Conservation (phyloP, 495 filamentous ascomycete genomes). For the Talaromyces nanjingensis region DNA sequence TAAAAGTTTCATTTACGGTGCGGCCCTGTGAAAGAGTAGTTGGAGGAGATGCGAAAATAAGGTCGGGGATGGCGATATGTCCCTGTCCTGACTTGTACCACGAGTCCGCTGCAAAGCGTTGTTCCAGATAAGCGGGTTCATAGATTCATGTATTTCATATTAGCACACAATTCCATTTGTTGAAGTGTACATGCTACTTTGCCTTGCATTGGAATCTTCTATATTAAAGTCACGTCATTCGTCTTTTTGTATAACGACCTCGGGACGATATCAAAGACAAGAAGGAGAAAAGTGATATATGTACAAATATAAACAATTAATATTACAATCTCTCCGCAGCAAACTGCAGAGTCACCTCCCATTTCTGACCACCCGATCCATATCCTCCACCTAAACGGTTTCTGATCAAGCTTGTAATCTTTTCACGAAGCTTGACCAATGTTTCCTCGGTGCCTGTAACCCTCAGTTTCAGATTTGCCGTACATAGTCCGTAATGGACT, state of each 20-base stretch:
- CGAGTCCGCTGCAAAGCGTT: constrained; percentile 18
- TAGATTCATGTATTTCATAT: constrained; percentile 13
- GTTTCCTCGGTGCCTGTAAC: constrained; percentile 59
- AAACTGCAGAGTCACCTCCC: constrained; percentile 69
- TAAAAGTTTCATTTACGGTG: constrained; percentile 10
- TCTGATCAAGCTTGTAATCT: constrained; percentile 69
- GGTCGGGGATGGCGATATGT: constrained; percentile 4
- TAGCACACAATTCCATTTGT: background rate
- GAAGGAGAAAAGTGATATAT: background rate
- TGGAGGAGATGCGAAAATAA: constrained; percentile 12
- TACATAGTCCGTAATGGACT: constrained; percentile 92
- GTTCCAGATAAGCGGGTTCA: constrained; percentile 19
- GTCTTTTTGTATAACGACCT: background rate
- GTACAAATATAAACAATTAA: background rate
- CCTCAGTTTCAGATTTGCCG: constrained; percentile 85
- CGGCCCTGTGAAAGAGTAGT: background rate
- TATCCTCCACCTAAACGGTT: constrained; percentile 85
- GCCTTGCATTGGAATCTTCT: background rate
- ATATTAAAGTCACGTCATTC: background rate
- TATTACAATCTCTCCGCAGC: constrained; percentile 28
- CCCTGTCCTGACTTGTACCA: constrained; percentile 23
- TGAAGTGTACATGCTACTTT: background rate
- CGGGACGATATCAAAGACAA: background rate
- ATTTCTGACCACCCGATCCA: constrained; percentile 71
- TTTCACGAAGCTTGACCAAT: constrained; percentile 61